phyloP scores from a whole-genome alignment of 495 filamentous ascomycete species.

The Neurospora sp. region DNA sequence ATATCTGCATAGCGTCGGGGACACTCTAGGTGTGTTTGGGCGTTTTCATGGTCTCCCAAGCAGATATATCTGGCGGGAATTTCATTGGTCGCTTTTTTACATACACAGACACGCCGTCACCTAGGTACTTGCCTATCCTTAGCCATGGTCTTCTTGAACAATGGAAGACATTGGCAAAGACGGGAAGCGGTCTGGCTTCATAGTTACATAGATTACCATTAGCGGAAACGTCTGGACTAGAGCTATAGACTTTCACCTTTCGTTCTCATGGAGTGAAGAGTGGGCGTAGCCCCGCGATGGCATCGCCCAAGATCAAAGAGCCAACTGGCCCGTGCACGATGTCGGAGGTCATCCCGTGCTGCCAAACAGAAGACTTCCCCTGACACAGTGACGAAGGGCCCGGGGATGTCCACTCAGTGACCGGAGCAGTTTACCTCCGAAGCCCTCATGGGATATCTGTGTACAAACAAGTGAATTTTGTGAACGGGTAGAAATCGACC shows the following conservation, averaged over 20 bases:
- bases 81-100: neutral
- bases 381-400: neutral
- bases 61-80: neutral
- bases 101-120: neutral
- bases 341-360: neutral
- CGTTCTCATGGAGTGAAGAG: neutral
- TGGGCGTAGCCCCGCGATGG: neutral
- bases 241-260: neutral
- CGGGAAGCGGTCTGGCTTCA: neutral
- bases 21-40: neutral
- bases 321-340: neutral
- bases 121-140: neutral
- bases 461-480: neutral
- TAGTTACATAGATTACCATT: neutral
- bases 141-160: neutral
- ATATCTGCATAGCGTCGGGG: constrained; percentile 24
- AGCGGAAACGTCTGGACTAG: neutral
- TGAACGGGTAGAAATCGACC: neutral
- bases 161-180: neutral
- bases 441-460: neutral
- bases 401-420: neutral
- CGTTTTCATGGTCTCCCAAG: neutral
- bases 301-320: neutral
- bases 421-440: neutral
- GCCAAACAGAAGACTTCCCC: neutral